Evolutionary conservation across 805 yeast genomes (phyloP).

Genomic region (Candida loeiensis): DNA sequence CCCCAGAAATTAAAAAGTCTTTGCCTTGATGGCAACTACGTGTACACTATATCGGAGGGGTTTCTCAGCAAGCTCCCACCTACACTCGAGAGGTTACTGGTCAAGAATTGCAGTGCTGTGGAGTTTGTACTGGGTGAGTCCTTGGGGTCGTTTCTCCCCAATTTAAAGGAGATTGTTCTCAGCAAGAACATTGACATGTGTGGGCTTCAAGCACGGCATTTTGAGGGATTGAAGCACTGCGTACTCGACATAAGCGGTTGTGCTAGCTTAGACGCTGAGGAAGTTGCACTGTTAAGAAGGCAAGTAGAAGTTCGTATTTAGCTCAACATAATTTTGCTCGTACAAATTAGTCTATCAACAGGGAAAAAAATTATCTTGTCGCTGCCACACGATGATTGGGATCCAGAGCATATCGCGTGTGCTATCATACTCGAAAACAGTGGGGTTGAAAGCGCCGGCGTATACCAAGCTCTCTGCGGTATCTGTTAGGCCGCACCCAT

Average conservation of each 20-base stretch:
- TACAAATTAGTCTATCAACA: background rate
- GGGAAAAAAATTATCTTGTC: background rate
- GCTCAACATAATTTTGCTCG: background rate
- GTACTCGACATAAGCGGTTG: background rate
- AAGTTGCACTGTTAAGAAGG: background rate
- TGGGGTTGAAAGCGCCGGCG: background rate
- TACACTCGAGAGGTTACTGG: slow-evolving; percentile 22
- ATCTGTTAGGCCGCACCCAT: background rate
- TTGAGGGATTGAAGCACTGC: background rate
- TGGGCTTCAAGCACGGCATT: background rate
- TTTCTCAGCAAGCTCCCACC: slow-evolving; percentile 26
- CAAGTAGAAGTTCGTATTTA: background rate
- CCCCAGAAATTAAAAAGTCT: slow-evolving; percentile 24
- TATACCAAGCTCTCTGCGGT: background rate
- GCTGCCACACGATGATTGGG: slow-evolving; percentile 1
- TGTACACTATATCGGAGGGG: slow-evolving; percentile 17
- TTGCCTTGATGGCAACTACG: slow-evolving; percentile 23
- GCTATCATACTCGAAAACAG: background rate
- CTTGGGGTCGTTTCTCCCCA: slow-evolving; percentile 5
- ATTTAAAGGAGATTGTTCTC: slow-evolving; percentile 16
- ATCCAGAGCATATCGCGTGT: background rate
- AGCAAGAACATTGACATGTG: slow-evolving; percentile 13
- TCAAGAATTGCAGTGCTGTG: slow-evolving; percentile 9
- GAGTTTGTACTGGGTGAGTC: background rate
- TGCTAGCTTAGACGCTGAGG: background rate